Evolutionary conservation across 164 flowering plant genomes (phyloP), one percentile per base, ranked within the genome.

Genomic region (Echeveria elegans): DNA sequence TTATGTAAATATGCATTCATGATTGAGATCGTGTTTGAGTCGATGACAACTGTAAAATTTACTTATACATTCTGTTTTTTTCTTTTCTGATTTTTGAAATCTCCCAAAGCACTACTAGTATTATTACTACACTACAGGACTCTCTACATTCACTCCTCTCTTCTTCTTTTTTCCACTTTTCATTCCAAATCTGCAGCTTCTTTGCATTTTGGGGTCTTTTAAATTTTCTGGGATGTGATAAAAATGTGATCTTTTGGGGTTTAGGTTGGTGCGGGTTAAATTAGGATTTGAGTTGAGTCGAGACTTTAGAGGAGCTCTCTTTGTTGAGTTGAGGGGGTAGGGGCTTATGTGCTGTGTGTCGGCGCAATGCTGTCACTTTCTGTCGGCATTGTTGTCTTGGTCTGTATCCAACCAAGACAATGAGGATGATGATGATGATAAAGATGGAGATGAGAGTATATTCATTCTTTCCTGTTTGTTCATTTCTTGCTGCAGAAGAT

Each of bases 361-460:
- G 86, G 82, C 86, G 86, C 88, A 84, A 82, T 71, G 43, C 68
- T 71, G 83, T 85, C 83, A 56, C 84, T 82, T 75, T 83, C 86
- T 80, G 85, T 82, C 82, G 85, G 79, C 86, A 40, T 36, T 63
- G 81, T 80, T 82, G 61, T 28, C 19, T 24, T 56, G 16, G 80
- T 80, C 82, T 67, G 77, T 73, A 74, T 86, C 73, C 73, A 73
- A 64, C 74, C 76, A 72, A 70, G 74, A 71, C 59, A 68, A 50
- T 50, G 56, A n/a, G n/a, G 26, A 4, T 24, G 61, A 26, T 56
- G 61, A 12, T 12, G 66, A 63, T 71, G 67, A 65, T 50, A 47
- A 43, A 43, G 61, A 28, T 56, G 30, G 23, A 69, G 67, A 43
- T 43, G 47, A 48, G 21, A 38, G 65, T 64, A 53, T 56, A 53